Conservation (phyloP, 1,139 yeast genomes). For the Geotrichum candidum region DNA sequence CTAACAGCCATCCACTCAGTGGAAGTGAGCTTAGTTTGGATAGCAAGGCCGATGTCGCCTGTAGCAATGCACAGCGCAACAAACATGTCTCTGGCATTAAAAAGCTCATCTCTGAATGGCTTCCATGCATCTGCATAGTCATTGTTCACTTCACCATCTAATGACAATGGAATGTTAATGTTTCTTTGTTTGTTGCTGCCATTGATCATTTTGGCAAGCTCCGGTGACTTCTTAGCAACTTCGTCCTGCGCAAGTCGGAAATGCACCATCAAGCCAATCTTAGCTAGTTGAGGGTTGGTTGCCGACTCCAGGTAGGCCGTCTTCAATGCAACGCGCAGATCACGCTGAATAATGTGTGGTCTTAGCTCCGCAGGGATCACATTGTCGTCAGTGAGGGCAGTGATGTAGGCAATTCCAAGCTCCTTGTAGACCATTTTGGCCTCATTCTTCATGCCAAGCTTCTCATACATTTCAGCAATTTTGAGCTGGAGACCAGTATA, state of each 20-base stretch:
- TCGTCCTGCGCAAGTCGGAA: conserved; percentile 61
- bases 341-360: conserved; percentile 64
- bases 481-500: conserved; percentile 84
- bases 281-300: conserved; percentile 47
- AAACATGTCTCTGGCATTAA: conserved; percentile 64
- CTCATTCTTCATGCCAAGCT: conserved; percentile 52
- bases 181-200: conserved; percentile 19
- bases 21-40: conserved; percentile 57
- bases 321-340: conserved; percentile 61
- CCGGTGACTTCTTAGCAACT: conserved; percentile 37
- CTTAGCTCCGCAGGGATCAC: conserved; percentile 32
- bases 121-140: conserved; percentile 41
- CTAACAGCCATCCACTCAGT: conserved; percentile 71
- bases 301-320: conserved; percentile 51
- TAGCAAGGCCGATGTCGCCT: conserved; percentile 61
- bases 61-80: conserved; percentile 61
- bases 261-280: conserved; percentile 59
- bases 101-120: conserved; percentile 70
- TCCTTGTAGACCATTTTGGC: conserved; percentile 65
- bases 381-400: conserved; percentile 45
- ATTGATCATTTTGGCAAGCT: conserved; percentile 25
- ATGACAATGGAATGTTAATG: conserved; percentile 19
- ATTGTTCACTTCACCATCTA: conserved; percentile 19
- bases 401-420: conserved; percentile 52
- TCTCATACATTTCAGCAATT: conserved; percentile 79